A percentile compares a stretch with the other conserved stretches of the same genome.
These are phyloP conservation scores for Thecamonas trahens DNA, from an alignment of 78 protist genomes.

Conservation along the genomic window DNA sequence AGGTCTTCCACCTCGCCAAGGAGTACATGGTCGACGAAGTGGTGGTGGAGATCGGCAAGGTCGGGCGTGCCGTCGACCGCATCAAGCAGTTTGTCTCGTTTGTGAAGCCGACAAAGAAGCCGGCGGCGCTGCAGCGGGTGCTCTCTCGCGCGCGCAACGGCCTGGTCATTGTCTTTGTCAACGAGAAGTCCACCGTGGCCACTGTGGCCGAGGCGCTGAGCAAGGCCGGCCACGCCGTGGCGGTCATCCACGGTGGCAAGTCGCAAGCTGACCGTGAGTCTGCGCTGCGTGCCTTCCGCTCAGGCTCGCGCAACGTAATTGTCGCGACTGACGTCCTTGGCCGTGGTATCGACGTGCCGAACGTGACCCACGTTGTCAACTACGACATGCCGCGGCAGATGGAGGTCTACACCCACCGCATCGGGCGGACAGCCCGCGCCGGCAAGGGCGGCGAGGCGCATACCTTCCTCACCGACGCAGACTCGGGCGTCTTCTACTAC, in stretches of 20 bases:
- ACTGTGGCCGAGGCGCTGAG: constrained; percentile 11
- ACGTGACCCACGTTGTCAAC: constrained; percentile 83
- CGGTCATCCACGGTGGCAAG: constrained; percentile 48
- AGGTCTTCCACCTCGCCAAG: constrained; percentile 66
- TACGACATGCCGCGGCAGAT: constrained; percentile 81
- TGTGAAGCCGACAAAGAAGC: constrained; percentile 24
- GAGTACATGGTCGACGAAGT: constrained; percentile 69
- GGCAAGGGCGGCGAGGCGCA: constrained; percentile 82
- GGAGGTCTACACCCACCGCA: constrained; percentile 70
- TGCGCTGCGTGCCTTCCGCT: constrained; percentile 45
- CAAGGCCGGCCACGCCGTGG: constrained; percentile 21
- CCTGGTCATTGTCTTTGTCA: constrained; percentile 77
- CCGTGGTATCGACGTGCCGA: constrained; percentile 83
- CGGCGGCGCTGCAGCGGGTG: not conserved
- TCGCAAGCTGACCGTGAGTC: constrained; percentile 64
- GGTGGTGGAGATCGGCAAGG: constrained; percentile 68
- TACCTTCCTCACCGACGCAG: constrained; percentile 71
- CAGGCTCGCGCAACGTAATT: constrained; percentile 29
- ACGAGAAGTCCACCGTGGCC: constrained; percentile 51
- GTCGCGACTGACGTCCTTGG: constrained; percentile 75
- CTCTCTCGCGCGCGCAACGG: not conserved
- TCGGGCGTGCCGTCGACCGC: constrained; percentile 62
- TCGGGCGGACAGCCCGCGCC: constrained; percentile 97
- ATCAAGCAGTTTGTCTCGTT: constrained; percentile 63
- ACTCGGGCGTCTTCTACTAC: constrained; percentile 57